Conservation (phyloP, 2,329 filamentous ascomycete genomes). For the Fusarium buharicum region DNA sequence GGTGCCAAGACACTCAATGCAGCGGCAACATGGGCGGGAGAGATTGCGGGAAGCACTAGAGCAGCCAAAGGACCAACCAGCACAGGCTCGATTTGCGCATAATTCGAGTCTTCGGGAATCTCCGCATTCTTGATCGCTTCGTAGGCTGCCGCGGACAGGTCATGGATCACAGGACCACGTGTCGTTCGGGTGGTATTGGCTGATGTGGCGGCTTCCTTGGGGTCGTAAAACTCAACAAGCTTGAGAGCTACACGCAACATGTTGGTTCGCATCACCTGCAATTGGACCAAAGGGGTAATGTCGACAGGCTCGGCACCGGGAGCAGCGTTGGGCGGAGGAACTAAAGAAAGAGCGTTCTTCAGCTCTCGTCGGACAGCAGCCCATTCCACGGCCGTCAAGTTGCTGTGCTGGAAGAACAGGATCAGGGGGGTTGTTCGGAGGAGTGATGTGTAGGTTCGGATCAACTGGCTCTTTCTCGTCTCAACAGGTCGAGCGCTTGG, state of each 20-base stretch:
- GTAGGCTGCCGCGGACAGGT: slow-evolving; percentile 65
- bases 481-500: slow-evolving; percentile 88
- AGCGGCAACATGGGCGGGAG: slow-evolving; percentile 83
- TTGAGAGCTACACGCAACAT: slow-evolving; percentile 88
- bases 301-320: slow-evolving; percentile 51
- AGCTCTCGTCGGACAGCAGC: slow-evolving; percentile 57
- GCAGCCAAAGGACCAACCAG: slow-evolving; percentile 84
- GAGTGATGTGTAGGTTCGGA: slow-evolving; percentile 86
- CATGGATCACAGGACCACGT: slow-evolving; percentile 56
- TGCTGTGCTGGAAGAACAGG: slow-evolving; percentile 81
- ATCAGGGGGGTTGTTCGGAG: slow-evolving; percentile 86
- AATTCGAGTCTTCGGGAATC: slow-evolving; percentile 54
- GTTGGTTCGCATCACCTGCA: slow-evolving; percentile 88
- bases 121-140: slow-evolving; percentile 56
- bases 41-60: slow-evolving; percentile 82
- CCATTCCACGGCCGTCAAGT: slow-evolving; percentile 74
- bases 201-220: slow-evolving; percentile 52
- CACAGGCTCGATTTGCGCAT: slow-evolving; percentile 75
- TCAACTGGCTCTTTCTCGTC: slow-evolving; percentile 88
- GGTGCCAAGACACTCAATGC: slow-evolving; percentile 83
- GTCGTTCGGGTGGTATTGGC: slow-evolving; percentile 47
- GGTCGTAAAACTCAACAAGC: slow-evolving; percentile 84
- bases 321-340: slow-evolving; percentile 49
- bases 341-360: slow-evolving; percentile 55
- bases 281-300: slow-evolving; percentile 71